These are phyloP conservation scores for Ceratobasidium theobromae DNA, from an alignment of 1,284 basidiomycete species.

Conservation along the genomic window DNA sequence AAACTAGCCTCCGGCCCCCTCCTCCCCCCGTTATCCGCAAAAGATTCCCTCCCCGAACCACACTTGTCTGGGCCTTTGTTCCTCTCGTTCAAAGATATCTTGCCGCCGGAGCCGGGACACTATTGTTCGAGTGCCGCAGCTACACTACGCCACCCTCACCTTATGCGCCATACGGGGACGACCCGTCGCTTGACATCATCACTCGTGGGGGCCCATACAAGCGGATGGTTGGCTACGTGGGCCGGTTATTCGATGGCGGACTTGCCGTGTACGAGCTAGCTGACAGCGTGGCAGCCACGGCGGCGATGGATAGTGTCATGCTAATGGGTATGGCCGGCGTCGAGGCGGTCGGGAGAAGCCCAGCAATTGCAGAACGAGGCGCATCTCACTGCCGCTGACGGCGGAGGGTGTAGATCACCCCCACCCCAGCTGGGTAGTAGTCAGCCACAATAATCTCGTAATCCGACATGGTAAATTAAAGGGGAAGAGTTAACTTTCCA, in stretches of 20 bases:
- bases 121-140: conserved; percentile 27
- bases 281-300: conserved; percentile 24
- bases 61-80: conserved; percentile 22
- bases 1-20: conserved; percentile 18
- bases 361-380: conserved; percentile 26
- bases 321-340: conserved; percentile 31
- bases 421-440: not conserved
- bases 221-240: conserved; percentile 29
- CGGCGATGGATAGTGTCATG: conserved; percentile 31
- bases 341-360: conserved; percentile 24
- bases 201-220: conserved; percentile 23
- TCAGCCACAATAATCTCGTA: conserved; percentile 30
- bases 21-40: conserved; percentile 27
- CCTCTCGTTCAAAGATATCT: conserved; percentile 24
- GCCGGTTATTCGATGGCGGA: conserved; percentile 14
- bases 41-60: conserved; percentile 26
- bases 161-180: conserved; percentile 3
- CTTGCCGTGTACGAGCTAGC: conserved; percentile 22
- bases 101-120: conserved; percentile 20
- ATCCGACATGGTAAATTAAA: conserved; percentile 30
- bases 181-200: conserved; percentile 22
- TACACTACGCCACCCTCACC: conserved; percentile 13
- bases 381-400: conserved; percentile 16
- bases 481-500: not conserved
- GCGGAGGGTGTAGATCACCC: not conserved